Evolutionary conservation across 768 basidiomycete species (phyloP).

Genomic region (Suillus sp.): DNA sequence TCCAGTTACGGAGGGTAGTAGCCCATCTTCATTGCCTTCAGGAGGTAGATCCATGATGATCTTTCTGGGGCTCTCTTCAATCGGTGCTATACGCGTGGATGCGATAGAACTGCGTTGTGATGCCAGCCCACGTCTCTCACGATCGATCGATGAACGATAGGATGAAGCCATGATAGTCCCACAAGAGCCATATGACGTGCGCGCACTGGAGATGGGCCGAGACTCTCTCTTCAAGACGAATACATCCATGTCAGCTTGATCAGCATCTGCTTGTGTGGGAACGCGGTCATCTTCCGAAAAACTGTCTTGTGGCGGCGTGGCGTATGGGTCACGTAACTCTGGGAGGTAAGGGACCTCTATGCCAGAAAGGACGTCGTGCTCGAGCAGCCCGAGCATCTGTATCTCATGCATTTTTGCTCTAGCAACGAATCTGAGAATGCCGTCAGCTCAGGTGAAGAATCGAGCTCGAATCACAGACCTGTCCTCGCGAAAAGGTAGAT

Average conservation of each 20-base stretch:
- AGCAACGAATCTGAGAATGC: conserved; percentile 73
- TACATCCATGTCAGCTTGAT: conserved; percentile 72
- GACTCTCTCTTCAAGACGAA: conserved; percentile 55
- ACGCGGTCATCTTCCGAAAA: conserved; percentile 38
- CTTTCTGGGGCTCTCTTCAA: conserved; percentile 69
- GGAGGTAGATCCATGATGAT: conserved; percentile 53
- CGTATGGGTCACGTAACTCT: conserved; percentile 37
- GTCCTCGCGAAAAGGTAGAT: conserved; percentile 78
- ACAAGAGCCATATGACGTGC: conserved; percentile 45
- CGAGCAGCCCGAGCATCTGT: conserved; percentile 89
- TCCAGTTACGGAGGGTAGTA: conserved; percentile 35
- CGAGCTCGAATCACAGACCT: conserved; percentile 45
- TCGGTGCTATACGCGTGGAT: conserved; percentile 54
- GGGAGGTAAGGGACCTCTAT: conserved; percentile 84
- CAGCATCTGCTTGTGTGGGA: conserved; percentile 58
- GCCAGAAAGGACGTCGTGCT: conserved; percentile 87
- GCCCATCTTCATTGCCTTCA: conserved; percentile 37
- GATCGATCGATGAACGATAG: conserved; percentile 33
- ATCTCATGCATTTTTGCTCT: conserved; percentile 98
- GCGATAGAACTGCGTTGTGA: conserved; percentile 54
- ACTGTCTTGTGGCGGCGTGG: conserved; percentile 37
- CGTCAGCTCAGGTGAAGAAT: conserved; percentile 3
- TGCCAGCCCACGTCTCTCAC: conserved; percentile 42
- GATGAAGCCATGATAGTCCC: conserved; percentile 39
- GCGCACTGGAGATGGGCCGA: conserved; percentile 31